phyloP scores from a whole-genome alignment of 371 early-diverging fungal genomes.

The Mortierella sp. region DNA sequence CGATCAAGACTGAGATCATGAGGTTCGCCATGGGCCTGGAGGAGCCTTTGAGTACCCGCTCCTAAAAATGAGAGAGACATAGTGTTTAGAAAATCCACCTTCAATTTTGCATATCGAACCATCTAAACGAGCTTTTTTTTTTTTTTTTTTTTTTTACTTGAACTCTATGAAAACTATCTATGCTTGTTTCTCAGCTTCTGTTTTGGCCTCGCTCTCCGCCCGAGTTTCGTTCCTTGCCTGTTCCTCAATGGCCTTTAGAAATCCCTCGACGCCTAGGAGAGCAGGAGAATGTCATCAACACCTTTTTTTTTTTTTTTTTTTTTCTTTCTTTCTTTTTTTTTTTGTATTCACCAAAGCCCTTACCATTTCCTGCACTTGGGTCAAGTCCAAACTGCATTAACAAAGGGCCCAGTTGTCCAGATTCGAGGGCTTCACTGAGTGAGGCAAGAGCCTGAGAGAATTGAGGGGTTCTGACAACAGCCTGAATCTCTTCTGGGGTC shows the following conservation, averaged over 20 bases:
- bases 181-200: no score
- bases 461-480: constrained; percentile 72
- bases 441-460: constrained; percentile 76
- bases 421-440: constrained; percentile 71
- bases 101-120: no score
- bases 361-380: constrained; percentile 65
- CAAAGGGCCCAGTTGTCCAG: constrained; percentile 75
- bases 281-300: no score
- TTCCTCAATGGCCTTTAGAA: constrained; percentile 70
- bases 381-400: constrained; percentile 71
- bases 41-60: constrained; percentile 7
- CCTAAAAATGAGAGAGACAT: no score
- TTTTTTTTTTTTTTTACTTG: neutral
- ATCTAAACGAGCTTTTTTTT: no score
- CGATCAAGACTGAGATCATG: constrained; percentile 74
- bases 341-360: neutral
- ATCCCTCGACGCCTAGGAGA: constrained; percentile 69
- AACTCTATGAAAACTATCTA: no score
- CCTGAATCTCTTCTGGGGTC: constrained; percentile 64
- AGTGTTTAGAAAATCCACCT: no score
- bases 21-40: constrained; percentile 73
- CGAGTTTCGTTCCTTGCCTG: constrained; percentile 61
- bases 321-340: neutral
- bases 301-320: neutral
- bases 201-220: neutral